Conservation (phyloP, 352 stramenopile genomes). For the Salisapilia sapeloensis region DNA sequence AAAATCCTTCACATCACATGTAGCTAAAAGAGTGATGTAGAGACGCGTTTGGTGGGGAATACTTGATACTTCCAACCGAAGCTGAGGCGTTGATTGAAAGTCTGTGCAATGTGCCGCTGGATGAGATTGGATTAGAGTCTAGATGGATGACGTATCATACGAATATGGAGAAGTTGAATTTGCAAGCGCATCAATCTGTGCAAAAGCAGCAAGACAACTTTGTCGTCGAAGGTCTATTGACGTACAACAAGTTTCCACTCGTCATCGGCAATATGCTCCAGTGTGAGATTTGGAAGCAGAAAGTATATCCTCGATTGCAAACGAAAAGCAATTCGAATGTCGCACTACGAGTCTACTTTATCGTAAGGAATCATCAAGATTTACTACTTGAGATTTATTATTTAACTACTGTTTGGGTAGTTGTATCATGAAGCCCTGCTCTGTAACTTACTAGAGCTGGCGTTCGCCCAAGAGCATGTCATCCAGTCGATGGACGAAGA, state of each 20-base stretch:
- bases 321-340: constrained; percentile 27
- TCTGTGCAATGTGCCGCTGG: constrained; percentile 33
- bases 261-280: constrained; percentile 82
- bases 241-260: constrained; percentile 80
- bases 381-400: neutral
- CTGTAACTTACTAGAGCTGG: constrained; percentile 78
- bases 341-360: constrained; percentile 85
- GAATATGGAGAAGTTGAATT: constrained; percentile 84
- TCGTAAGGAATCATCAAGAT: constrained; percentile 15
- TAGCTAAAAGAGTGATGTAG: too few relatives aligned
- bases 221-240: constrained; percentile 84
- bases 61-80: constrained; percentile 62
- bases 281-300: constrained; percentile 82
- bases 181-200: constrained; percentile 85
- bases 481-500: constrained; percentile 80
- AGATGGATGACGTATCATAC: constrained; percentile 83
- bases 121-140: constrained; percentile 30
- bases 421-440: constrained; percentile 84
- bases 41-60: too few relatives aligned
- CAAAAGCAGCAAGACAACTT: constrained; percentile 87
- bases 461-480: constrained; percentile 82
- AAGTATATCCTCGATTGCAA: constrained; percentile 43
- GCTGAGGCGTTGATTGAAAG: constrained; percentile 74
- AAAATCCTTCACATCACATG: too few relatives aligned
- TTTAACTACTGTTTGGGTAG: constrained; percentile 5